Percentiles rank a stretch among this genome's conserved stretches.
These are phyloP conservation scores for Tetracladium setigerum DNA, from an alignment of 495 filamentous ascomycete species.

Conservation along the genomic window DNA sequence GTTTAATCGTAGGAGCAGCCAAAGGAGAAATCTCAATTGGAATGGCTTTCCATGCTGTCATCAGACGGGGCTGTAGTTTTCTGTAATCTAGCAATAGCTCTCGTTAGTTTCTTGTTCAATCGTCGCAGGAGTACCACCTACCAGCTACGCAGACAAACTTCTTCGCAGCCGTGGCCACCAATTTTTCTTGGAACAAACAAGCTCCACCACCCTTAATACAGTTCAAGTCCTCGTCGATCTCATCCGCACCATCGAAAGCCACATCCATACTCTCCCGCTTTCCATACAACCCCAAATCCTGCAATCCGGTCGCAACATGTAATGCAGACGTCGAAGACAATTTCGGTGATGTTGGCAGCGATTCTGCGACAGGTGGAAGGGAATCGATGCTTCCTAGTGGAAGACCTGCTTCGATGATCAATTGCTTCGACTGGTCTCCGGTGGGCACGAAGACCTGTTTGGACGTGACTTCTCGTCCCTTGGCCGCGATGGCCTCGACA, in stretches of 20 bases:
- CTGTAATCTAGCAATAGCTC: slow-evolving; percentile 57
- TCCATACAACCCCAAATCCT: slow-evolving; percentile 21
- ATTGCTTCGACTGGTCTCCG: slow-evolving; percentile 77
- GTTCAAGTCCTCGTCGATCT: slow-evolving; percentile 91
- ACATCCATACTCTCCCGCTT: slow-evolving; percentile 55
- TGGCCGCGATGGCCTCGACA: slow-evolving; percentile 82
- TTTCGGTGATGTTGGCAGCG: slow-evolving; percentile 8
- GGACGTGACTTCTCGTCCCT: slow-evolving; percentile 49
- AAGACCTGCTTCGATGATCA: slow-evolving; percentile 72
- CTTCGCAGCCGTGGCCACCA: slow-evolving; percentile 77
- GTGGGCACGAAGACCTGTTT: slow-evolving; percentile 81
- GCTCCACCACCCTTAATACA: slow-evolving; percentile 97
- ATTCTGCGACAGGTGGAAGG: slow-evolving; percentile 48
- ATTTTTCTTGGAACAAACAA: slow-evolving; percentile 96
- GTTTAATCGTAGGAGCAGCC: slow-evolving; percentile 63
- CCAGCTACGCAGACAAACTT: slow-evolving; percentile 93
- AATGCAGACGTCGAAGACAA: slow-evolving; percentile 14
- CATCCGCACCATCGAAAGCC: slow-evolving; percentile 91
- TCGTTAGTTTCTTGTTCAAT: neutral
- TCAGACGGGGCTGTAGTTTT: slow-evolving; percentile 71
- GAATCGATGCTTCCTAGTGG: slow-evolving; percentile 68
- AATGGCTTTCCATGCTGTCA: slow-evolving; percentile 70
- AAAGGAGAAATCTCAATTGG: slow-evolving; percentile 91
- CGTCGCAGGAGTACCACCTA: slow-evolving; percentile 25
- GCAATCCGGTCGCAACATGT: slow-evolving; percentile 19